phyloP scores from a whole-genome alignment of 768 basidiomycete genomes.

The Rhodocollybia butyracea region DNA sequence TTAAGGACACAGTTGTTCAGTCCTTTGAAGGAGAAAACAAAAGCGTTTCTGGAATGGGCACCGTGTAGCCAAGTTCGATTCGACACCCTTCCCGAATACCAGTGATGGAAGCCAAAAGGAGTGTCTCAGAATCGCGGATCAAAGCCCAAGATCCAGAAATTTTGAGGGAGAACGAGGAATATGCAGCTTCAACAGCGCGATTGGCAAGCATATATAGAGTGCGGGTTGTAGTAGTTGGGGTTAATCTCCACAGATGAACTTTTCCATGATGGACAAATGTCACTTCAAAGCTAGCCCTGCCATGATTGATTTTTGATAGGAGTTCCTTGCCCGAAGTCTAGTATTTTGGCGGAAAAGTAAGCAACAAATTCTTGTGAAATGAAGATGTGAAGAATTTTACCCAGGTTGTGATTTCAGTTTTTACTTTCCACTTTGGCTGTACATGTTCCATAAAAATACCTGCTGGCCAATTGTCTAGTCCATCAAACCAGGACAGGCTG shows the following conservation, averaged over 20 bases:
- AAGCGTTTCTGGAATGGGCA: conserved; percentile 12
- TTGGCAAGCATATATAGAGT: conserved; percentile 20
- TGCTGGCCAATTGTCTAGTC: conserved; percentile 8
- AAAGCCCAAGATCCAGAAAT: neutral
- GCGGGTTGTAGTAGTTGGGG: conserved; percentile 12
- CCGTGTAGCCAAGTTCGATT: conserved; percentile 11
- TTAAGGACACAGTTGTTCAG: too few relatives aligned
- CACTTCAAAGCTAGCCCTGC: conserved; percentile 2
- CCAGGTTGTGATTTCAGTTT: conserved; percentile 15
- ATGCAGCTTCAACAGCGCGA: conserved; percentile 19
- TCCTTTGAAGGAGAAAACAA: conserved; percentile 12
- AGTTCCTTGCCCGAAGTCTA: conserved; percentile 14
- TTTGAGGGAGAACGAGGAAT: conserved; percentile 12
- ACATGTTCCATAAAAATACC: conserved; percentile 5
- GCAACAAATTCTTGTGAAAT: neutral
- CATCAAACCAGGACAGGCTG: conserved; percentile 12
- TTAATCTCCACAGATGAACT: conserved; percentile 14
- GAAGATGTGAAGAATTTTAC: conserved; percentile 11
- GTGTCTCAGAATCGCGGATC: conserved; percentile 11
- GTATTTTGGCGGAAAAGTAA: neutral
- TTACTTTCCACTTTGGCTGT: neutral
- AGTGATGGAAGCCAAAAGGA: conserved; percentile 9
- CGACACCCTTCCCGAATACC: conserved; percentile 14
- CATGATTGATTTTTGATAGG: neutral
- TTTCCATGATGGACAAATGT: conserved; percentile 11